Conservation (phyloP, 305 asterid species). For the Fraxinus ornus region DNA sequence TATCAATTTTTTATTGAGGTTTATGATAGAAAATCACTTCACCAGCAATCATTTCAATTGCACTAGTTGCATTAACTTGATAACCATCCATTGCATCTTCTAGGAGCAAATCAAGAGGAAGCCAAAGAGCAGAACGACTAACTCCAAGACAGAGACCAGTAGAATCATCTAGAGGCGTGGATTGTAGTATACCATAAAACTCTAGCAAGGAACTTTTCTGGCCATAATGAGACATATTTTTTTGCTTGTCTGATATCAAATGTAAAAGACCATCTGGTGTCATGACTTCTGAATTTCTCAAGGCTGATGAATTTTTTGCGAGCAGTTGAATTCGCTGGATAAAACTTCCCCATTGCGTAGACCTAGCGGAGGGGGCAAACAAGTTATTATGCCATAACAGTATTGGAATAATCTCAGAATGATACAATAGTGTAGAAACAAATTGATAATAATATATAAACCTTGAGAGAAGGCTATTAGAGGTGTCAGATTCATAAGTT, state of each 20-base stretch:
- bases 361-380: conserved; percentile 45
- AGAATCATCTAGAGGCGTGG: conserved; percentile 55
- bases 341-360: conserved; percentile 64
- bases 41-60: conserved; percentile 89
- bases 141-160: conserved; percentile 70
- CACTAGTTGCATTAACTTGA: conserved; percentile 85
- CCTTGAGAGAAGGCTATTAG: not conserved
- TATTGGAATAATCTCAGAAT: not conserved
- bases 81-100: conserved; percentile 98
- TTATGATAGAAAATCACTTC: conserved; percentile 21
- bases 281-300: conserved; percentile 52
- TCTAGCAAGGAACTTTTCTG: conserved; percentile 45
- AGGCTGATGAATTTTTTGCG: conserved; percentile 56
- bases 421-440: not conserved
- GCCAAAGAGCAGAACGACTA: conserved; percentile 85
- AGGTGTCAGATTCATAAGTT: not conserved
- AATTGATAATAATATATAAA: not conserved
- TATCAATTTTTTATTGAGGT: not conserved
- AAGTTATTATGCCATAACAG: not conserved
- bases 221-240: conserved; percentile 27
- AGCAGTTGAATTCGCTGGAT: conserved; percentile 63
- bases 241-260: conserved; percentile 44
- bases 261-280: conserved; percentile 52
- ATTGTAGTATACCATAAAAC: conserved; percentile 39
- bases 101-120: conserved; percentile 84